Evolutionary conservation across 352 stramenopile genomes (phyloP), one percentile per base, ranked within the genome.

Genomic region (Globisporangium irregulare): DNA sequence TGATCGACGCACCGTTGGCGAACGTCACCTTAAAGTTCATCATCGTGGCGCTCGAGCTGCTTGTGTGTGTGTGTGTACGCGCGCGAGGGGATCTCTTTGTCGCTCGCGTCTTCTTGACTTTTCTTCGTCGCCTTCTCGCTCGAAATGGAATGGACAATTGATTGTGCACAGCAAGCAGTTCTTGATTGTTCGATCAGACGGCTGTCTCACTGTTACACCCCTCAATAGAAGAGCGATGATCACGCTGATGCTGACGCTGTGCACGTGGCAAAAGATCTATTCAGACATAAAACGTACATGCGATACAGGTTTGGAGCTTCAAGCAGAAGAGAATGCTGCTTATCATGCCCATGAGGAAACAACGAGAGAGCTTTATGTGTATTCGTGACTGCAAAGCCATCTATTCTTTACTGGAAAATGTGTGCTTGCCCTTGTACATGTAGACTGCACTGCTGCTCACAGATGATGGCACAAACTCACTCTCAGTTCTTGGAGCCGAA

Each of bases 1-100:
- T 89, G 67, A 88, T 80, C n/a, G 85, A 91, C 57, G 81, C 78
- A 59, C 85, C 85, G 70, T 91, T 75, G 10, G 85, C 76, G 72
- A 91, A 93, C 53, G 81, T 91, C 56, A 91, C 81, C 57, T 93
- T 93, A 70, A 92, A 92, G 48, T 78, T 79, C 41, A 78, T 64
- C 70, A 70, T 50, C 18, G 10, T 60, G 55, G 55, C 22, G 25
- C 27, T 29, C 38, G 22, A 24, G n/a, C 14, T 34, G 32, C 18
- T 18, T 59, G 53, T 14, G 6, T 4, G 25, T 7, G 41, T 41
- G 27, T n/a, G 41, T 43, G 27, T 32, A 3, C 27, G 27, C 27
- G 27, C 27, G 27, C 27, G 27, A 32, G 27, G 41, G 41, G 15
- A n/a, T n/a, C 15, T 48, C 54, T 38, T 24, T 24, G 54, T 59